Base-by-base conservation (phyloP, 2,329 filamentous ascomycete genomes). In the Ophiostoma sp. region DNA sequence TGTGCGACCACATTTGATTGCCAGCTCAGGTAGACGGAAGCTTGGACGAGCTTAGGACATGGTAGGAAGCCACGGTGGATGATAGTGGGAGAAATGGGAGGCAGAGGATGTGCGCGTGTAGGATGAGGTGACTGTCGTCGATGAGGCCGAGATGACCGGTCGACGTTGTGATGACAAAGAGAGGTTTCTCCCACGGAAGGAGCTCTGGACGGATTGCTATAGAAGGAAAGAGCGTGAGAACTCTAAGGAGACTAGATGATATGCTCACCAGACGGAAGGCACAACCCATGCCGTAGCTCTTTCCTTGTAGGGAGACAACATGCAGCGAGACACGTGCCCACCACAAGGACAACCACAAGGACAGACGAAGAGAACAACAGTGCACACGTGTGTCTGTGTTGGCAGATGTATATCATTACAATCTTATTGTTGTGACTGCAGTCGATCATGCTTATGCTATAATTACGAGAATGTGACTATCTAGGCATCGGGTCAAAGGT, bases 1-100 rank as follows among this genome's bases (percentile, higher is more conserved):
- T 69, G 55, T 69, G 64, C 63, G 40, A 69, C 58, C 44, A 64
- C 55, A 7, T 64, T 69, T 66, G 16, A 58, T 64, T 69, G 58
- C 18, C 16, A 18, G n/a, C 62, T 42, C 14, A 16, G 55, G 42
- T 18, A 16, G 60, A 27, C 27, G 27, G 27, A 27, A 27, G 4
- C 7, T 5, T 11, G 6, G 44, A 38, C 58, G n/a, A 58, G 45
- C 45, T 45, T 41, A 27, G 14, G 11, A 12, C 12, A 27, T 41
- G 41, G 6, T 4, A 66, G 47, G 4, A 27, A n/a, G 45, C n/a
- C 52, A 8, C 41, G 16, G 38, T 4, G 7, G 9, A 45, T 5
- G 8, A 65, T 27, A 36, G 8, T 38, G 42, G 47, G 45, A 27
- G 27, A 27, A 27, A 27, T 27, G 27, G 27, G 27, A 27, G 27